Base-by-base conservation (phyloP, 805 yeast species). In the Saccharomycopsis sp. region DNA sequence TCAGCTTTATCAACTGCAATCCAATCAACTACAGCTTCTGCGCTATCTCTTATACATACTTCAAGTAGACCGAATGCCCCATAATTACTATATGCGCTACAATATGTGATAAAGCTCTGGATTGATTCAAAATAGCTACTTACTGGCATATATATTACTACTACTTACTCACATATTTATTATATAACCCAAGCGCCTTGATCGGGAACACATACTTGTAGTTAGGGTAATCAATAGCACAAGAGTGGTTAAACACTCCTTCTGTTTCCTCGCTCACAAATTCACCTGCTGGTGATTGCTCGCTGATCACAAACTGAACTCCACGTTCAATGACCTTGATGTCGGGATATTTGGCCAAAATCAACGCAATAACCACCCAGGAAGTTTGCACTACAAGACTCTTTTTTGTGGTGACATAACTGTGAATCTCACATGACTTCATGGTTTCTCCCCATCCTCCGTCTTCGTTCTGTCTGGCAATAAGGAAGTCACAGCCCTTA, bases 381-480 rank as follows among this genome's bases (percentile, higher is more conserved):
- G 97, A 80, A 0, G 98, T 91, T 69, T 92, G 97, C 0, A 93
- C 97, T 0, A 86, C 86, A 55, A 86, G 76, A 1, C 96, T 83
- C 42, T 73, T 63, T 23, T 75, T 76, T 14, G 83, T 80, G 52
- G 84, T 83, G 1, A 92, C 87, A 70, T 91, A 93, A 0, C 85
- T 76, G 59, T 78, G 82, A 0, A 92, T 79, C 68, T 93, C 98
- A 66, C 93, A 84, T 2, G 96, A 83, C 68, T 93, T 86, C 89
- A 93, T 90, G 7, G 89, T 81, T 72, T 94, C 99, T 58, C 96
- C 89, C 99, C 99, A 94, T 0, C 99, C 99, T 23, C 99, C 99
- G 71, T 94, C 98, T 2, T 68, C 71, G 22, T 44, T 44, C 69
- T 93, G 98, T 65, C 87, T 83, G 1, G 81, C 67, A 0, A 85